These are phyloP conservation scores for Fusarium robinianum DNA, from an alignment of 2,329 filamentous ascomycete genomes.

Conservation along the genomic window DNA sequence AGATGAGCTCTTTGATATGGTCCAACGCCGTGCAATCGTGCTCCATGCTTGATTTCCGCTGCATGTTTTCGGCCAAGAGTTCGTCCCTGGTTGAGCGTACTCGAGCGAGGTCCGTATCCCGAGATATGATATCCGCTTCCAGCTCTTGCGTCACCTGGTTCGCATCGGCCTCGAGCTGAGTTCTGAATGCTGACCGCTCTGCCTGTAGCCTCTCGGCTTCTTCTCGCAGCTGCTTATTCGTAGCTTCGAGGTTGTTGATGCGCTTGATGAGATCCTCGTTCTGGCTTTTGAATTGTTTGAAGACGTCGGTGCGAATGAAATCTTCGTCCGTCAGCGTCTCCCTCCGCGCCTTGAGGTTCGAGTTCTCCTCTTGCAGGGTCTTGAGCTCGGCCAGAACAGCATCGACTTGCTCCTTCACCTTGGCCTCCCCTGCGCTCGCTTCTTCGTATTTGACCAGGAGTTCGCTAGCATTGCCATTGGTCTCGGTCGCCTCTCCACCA, in stretches of 20 bases:
- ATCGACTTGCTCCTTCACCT: constrained; percentile 88
- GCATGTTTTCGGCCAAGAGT: constrained; percentile 76
- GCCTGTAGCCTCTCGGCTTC: constrained; percentile 84
- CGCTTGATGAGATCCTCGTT: constrained; percentile 92
- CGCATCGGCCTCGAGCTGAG: constrained; percentile 79
- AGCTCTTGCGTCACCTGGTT: constrained; percentile 74
- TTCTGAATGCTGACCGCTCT: constrained; percentile 81
- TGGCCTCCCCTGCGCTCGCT: constrained; percentile 73
- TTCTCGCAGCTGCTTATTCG: constrained; percentile 81
- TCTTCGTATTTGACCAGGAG: constrained; percentile 78
- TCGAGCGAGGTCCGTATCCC: constrained; percentile 83
- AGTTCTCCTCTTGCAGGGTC: constrained; percentile 75
- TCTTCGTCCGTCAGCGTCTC: constrained; percentile 87
- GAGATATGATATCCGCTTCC: constrained; percentile 77
- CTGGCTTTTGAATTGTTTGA: constrained; percentile 87
- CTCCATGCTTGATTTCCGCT: constrained; percentile 79
- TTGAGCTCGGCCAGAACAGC: constrained; percentile 78
- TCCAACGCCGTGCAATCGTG: constrained; percentile 71
- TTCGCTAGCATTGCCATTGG: constrained; percentile 63
- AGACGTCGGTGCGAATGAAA: constrained; percentile 88
- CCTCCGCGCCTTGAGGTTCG: constrained; percentile 68
- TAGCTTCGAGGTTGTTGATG: constrained; percentile 88
- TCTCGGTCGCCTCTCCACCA: constrained; percentile 57
- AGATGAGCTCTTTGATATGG: constrained; percentile 79
- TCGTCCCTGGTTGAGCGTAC: constrained; percentile 87